Evolutionary conservation across 768 basidiomycete species (phyloP).

Genomic region (Hemileccinum impolitum): DNA sequence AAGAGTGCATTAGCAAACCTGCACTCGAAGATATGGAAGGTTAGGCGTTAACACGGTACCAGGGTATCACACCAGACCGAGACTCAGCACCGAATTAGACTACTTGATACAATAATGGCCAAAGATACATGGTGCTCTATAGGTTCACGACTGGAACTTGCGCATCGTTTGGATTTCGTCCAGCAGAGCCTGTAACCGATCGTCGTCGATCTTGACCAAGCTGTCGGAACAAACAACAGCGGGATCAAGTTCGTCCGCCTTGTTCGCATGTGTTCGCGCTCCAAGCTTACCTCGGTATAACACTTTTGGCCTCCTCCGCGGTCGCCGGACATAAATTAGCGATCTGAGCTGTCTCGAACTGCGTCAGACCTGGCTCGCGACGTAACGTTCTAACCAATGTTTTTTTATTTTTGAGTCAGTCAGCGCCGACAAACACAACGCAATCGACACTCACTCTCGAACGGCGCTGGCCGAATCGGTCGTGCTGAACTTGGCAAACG

Average conservation of each 20-base stretch:
- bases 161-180: conserved; percentile 89
- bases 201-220: conserved; percentile 85
- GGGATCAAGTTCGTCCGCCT: not conserved
- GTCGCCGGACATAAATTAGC: conserved; percentile 87
- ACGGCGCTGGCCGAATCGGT: conserved; percentile 82
- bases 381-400: conserved; percentile 48
- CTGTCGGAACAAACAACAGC: conserved; percentile 23
- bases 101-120: conserved; percentile 3
- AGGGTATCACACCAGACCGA: too few species aligned
- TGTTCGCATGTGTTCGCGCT: too few species aligned
- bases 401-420: not conserved
- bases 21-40: conserved; percentile 54
- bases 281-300: conserved; percentile 70
- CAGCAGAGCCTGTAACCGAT: conserved; percentile 73
- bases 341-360: conserved; percentile 91
- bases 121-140: not conserved
- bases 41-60: too few species aligned
- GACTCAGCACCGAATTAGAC: not conserved
- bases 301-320: conserved; percentile 88
- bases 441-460: conserved; percentile 61
- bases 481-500: conserved; percentile 86
- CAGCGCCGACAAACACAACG: not conserved
- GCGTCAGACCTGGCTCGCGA: conserved; percentile 75
- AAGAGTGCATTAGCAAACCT: conserved; percentile 39
- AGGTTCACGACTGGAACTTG: conserved; percentile 76